Base-by-base conservation (phyloP, 2,329 filamentous ascomycete genomes). In the Cladosporium sp. region DNA sequence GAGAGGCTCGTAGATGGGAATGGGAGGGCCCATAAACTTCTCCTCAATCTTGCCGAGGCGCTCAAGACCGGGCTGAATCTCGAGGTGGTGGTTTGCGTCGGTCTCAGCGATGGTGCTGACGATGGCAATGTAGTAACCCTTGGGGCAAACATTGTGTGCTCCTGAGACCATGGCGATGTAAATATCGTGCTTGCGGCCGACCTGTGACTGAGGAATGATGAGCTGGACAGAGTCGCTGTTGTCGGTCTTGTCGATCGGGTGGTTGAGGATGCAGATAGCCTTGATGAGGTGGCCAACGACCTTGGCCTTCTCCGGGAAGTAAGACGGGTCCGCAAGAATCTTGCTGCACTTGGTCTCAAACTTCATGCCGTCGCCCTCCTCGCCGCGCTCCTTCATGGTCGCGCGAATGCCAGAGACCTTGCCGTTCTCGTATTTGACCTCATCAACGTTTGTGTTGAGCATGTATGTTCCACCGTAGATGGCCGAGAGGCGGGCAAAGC, bases 381-480 rank as follows among this genome's bases (percentile, higher is more conserved):
- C 91, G 67, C 92, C 91, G 68, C 89, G 88, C 78, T 91, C 91
- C 77, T 89, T 89, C 93, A 98, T 98, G 72, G 95, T 97, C 60
- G 95, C 95, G 84, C 96, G 96, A 83, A 99, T 98, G 65, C 95
- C 95, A 18, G 88, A 86, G n/a, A 94, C 91, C 85, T 96, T 97
- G 76, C 86, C 87, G 66, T 96, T 92, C 31, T 73, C 73, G 77
- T 95, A 96, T 68, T 91, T 80, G 71, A 99, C 83, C 83, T 99
- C 95, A 69, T 98, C 91, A 65, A 99, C 86, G 72, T 89, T 88
- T 72, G 95, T 96, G 85, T 98, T 98, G 75, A 99, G 89, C 93
- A 99, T 99, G 83, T 99, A 99, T 60, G 95, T 99, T 73, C 95
- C 95, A 70, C 95, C 95, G 78, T 99, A 98, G 81, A 99, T 98